phyloP scores from a whole-genome alignment of 2,329 filamentous ascomycete genomes.

The Exserohilum rostratum region DNA sequence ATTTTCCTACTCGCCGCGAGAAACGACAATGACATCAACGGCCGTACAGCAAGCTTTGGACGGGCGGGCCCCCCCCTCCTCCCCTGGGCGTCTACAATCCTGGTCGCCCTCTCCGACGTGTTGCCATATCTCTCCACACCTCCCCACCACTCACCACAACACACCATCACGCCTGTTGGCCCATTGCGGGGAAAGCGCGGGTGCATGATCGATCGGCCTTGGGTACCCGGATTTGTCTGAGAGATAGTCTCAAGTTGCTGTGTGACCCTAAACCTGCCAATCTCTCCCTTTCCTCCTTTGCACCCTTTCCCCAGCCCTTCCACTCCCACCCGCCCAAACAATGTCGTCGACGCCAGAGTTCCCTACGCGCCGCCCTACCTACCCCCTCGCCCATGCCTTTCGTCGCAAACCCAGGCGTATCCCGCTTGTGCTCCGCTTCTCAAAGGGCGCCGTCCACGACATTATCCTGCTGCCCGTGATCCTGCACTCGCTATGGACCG shows the following conservation, averaged over 20 bases:
- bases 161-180: background rate
- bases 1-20: background rate
- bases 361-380: constrained; percentile 47
- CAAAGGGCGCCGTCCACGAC: constrained; percentile 67
- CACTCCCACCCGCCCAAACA: background rate
- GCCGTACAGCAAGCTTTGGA: background rate
- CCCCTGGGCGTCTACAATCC: constrained; percentile 2
- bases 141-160: constrained; percentile 6
- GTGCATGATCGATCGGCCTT: background rate
- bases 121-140: constrained; percentile 10
- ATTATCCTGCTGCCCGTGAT: constrained; percentile 63
- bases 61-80: background rate
- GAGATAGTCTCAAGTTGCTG: too few species aligned
- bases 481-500: constrained; percentile 64
- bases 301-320: background rate
- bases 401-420: constrained; percentile 60
- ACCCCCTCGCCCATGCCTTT: constrained; percentile 53
- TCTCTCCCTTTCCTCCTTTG: background rate
- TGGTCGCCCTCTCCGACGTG: constrained; percentile 6
- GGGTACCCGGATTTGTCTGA: too few species aligned
- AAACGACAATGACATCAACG: background rate
- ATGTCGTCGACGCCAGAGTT: constrained; percentile 14
- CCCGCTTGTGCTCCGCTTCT: constrained; percentile 68
- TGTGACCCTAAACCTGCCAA: background rate
- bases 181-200: constrained; percentile 8